Percentiles rank a stretch among this genome's conserved stretches.
These are phyloP conservation scores for Alisma plantagoaquatica DNA, from an alignment of 106 monocot genomes.

Conservation along the genomic window DNA sequence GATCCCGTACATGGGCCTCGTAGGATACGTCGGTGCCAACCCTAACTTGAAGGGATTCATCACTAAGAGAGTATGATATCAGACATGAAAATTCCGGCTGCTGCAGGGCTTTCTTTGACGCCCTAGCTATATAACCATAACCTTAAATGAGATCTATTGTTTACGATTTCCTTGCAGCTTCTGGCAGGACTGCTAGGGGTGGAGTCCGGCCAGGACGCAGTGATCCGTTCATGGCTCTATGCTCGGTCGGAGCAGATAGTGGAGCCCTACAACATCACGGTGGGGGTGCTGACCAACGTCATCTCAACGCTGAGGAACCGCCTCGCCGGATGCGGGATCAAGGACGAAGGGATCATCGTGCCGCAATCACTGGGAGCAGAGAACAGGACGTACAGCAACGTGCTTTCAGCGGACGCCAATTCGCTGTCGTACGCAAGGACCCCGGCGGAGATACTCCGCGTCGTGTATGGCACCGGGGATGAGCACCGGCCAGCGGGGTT, in stretches of 20 bases:
- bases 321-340: slow-evolving; percentile 39
- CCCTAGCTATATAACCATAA: no score
- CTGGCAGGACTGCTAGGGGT: slow-evolving; percentile 57
- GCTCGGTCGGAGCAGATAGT: slow-evolving; percentile 16
- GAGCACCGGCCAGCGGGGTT: slow-evolving; percentile 41
- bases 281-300: slow-evolving; percentile 46
- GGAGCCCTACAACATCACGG: slow-evolving; percentile 38
- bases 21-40: slow-evolving; percentile 47
- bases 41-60: slow-evolving; percentile 16
- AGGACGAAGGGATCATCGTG: slow-evolving; percentile 67
- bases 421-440: slow-evolving; percentile 40
- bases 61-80: slow-evolving; percentile 32
- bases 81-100: no score
- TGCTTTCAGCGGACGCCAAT: slow-evolving; percentile 38
- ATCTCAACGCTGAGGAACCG: slow-evolving; percentile 46
- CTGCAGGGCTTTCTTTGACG: no score
- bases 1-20: slow-evolving; percentile 57
- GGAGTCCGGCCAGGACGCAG: slow-evolving; percentile 70
- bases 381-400: slow-evolving; percentile 27
- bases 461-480: slow-evolving; percentile 50
- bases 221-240: slow-evolving; percentile 47
- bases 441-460: slow-evolving; percentile 45
- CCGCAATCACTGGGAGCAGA: slow-evolving; percentile 30
- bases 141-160: no score
- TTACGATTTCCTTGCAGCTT: slow-evolving; percentile 28